Conservation (phyloP, 2,329 filamentous ascomycete species). For the Torrubiella hemipterigena region DNA sequence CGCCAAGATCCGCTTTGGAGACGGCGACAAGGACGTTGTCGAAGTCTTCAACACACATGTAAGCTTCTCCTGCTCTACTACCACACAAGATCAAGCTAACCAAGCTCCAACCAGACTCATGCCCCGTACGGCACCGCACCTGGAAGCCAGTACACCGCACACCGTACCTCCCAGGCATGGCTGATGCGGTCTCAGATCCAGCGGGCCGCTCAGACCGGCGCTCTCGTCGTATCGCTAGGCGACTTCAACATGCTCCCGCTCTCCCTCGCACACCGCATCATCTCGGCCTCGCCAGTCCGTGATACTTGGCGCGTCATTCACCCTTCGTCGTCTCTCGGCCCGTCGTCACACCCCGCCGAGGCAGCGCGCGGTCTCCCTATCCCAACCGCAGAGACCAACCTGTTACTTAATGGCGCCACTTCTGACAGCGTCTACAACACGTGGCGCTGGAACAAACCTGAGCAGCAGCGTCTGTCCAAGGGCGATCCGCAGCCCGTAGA, state of each 20-base stretch:
- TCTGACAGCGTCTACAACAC: slow-evolving; percentile 82
- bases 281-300: slow-evolving; percentile 63
- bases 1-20: slow-evolving; percentile 64
- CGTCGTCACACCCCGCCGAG: slow-evolving; percentile 56
- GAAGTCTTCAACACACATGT: slow-evolving; percentile 92
- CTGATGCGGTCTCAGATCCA: slow-evolving; percentile 84
- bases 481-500: slow-evolving; percentile 46
- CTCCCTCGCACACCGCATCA: slow-evolving; percentile 71
- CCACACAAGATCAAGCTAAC: neutral
- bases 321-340: slow-evolving; percentile 71
- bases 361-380: slow-evolving; percentile 51
- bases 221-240: slow-evolving; percentile 74
- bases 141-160: slow-evolving; percentile 77
- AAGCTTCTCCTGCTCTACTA: slow-evolving; percentile 13
- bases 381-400: slow-evolving; percentile 67
- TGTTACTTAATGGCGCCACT: slow-evolving; percentile 71
- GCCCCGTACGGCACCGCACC: slow-evolving; percentile 74
- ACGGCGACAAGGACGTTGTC: slow-evolving; percentile 50
- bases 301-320: slow-evolving; percentile 81
- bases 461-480: slow-evolving; percentile 54
- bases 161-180: slow-evolving; percentile 89
- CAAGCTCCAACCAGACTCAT: slow-evolving; percentile 41
- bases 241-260: slow-evolving; percentile 96
- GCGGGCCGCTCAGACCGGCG: slow-evolving; percentile 65
- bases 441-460: slow-evolving; percentile 73